A percentile compares a stretch with the other conserved stretches of the same genome.
These are phyloP conservation scores for Cryphonectria parasitica DNA, from an alignment of 2,329 filamentous ascomycete genomes.

Conservation along the genomic window DNA sequence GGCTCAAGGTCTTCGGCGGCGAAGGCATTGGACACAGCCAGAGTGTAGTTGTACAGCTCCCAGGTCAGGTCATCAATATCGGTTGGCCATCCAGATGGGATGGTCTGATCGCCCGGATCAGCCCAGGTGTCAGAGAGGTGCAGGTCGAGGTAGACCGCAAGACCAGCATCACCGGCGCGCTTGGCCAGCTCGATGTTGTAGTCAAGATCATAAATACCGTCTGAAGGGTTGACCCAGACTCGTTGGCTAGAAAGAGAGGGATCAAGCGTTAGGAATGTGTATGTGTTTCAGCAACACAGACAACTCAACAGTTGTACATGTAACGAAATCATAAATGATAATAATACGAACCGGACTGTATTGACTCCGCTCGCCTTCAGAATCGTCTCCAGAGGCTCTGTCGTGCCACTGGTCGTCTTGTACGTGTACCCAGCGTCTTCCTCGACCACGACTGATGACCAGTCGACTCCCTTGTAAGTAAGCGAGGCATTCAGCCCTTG, in stretches of 20 bases:
- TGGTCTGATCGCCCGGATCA: slow-evolving; percentile 65
- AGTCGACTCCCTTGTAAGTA: slow-evolving; percentile 24
- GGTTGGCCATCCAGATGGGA: slow-evolving; percentile 66
- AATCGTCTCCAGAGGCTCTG: slow-evolving; percentile 64
- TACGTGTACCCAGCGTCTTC: slow-evolving; percentile 65
- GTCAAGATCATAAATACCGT: slow-evolving; percentile 68
- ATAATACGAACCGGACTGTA: slow-evolving; percentile 71
- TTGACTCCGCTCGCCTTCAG: slow-evolving; percentile 66
- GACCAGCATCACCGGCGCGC: slow-evolving; percentile 64
- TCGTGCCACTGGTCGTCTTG: slow-evolving; percentile 57
- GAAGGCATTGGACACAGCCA: slow-evolving; percentile 65
- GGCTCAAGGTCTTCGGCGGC: slow-evolving; percentile 57
- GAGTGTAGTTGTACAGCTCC: slow-evolving; percentile 71
- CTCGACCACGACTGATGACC: slow-evolving; percentile 65
- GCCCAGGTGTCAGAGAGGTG: slow-evolving; percentile 75
- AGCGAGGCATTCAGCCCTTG: slow-evolving; percentile 16
- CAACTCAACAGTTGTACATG: too few species aligned
- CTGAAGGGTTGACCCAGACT: slow-evolving; percentile 70
- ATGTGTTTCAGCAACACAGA: too few species aligned
- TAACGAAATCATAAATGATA: too few species aligned
- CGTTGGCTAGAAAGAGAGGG: slow-evolving; percentile 56
- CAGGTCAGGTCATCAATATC: slow-evolving; percentile 61
- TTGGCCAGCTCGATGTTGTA: slow-evolving; percentile 71
- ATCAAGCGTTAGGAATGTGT: neutral
- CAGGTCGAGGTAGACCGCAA: slow-evolving; percentile 65